Evolutionary conservation across 768 basidiomycete genomes (phyloP).

Genomic region (Panellus pusillus): DNA sequence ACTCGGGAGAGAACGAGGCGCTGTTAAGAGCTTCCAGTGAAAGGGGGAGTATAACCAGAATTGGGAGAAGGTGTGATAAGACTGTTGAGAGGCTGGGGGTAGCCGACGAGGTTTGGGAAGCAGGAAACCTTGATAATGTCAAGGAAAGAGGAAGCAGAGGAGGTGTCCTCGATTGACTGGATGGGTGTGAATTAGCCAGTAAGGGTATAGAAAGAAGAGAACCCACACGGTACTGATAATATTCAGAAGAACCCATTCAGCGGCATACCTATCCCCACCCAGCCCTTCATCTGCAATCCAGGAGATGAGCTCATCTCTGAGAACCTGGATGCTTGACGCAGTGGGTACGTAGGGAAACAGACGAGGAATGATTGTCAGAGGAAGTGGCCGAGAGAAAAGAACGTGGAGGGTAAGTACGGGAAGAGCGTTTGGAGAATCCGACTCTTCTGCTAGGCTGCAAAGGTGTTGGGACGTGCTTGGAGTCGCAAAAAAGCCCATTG

Average conservation of each 20-base stretch:
- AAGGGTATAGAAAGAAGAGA: not conserved
- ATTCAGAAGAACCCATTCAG: conserved; percentile 73
- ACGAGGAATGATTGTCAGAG: conserved; percentile 39
- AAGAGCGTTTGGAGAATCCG: conserved; percentile 37
- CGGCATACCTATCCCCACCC: conserved; percentile 65
- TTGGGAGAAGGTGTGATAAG: conserved; percentile 60
- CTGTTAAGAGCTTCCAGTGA: conserved; percentile 64
- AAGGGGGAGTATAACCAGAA: conserved; percentile 54
- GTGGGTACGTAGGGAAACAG: conserved; percentile 33
- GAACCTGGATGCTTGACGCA: conserved; percentile 17
- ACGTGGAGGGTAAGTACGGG: conserved; percentile 70
- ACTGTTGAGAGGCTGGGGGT: conserved; percentile 53
- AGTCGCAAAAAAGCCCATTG: not conserved
- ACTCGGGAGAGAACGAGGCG: conserved; percentile 60
- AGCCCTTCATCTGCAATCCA: conserved; percentile 77
- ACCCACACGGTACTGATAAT: conserved; percentile 65
- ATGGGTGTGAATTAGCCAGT: conserved; percentile 3
- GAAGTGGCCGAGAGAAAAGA: conserved; percentile 49
- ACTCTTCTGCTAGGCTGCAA: conserved; percentile 37
- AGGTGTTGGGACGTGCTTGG: not conserved
- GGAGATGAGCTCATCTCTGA: conserved; percentile 56
- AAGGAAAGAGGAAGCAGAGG: conserved; percentile 68
- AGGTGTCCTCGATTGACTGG: conserved; percentile 65
- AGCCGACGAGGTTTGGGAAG: conserved; percentile 30
- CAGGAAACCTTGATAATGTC: conserved; percentile 63